Percentiles rank a stretch among this genome's conserved stretches.
Evolutionary conservation across 2,329 filamentous ascomycete species (phyloP).

Genomic region (Malbranchea zuffiana): DNA sequence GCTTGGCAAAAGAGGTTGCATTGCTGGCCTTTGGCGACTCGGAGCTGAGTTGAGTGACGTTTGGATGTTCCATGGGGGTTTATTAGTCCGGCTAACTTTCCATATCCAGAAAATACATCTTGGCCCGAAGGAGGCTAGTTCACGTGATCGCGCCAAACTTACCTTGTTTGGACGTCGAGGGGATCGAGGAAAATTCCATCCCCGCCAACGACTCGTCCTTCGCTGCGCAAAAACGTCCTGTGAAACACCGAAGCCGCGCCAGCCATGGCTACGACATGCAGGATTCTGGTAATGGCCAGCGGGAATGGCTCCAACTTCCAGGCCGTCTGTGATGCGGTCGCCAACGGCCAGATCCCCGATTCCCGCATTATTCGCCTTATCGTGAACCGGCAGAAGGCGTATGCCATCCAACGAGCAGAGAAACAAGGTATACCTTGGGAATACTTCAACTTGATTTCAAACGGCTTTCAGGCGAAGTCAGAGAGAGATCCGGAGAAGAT

Average conservation of each 20-base stretch:
- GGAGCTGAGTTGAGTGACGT: no score
- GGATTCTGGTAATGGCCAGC: slow-evolving; percentile 3
- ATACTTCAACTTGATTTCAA: slow-evolving; percentile 64
- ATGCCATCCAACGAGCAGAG: slow-evolving; percentile 51
- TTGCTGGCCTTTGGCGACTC: no score
- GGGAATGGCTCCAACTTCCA: slow-evolving; percentile 70
- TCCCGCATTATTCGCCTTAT: slow-evolving; percentile 53
- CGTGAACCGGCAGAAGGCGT: slow-evolving; percentile 53
- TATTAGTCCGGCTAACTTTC: no score
- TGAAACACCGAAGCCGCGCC: neutral
- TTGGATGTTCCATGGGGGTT: no score
- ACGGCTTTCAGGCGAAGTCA: slow-evolving; percentile 38
- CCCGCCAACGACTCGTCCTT: no score
- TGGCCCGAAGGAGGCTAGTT: no score
- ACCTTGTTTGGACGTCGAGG: no score
- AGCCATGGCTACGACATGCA: neutral
- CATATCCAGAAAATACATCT: no score
- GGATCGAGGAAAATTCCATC: no score
- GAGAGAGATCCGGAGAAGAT: slow-evolving; percentile 52
- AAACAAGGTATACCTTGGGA: slow-evolving; percentile 56
- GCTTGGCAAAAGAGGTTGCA: no score
- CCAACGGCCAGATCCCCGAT: slow-evolving; percentile 38
- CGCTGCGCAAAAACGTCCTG: no score
- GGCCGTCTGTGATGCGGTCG: slow-evolving; percentile 56
- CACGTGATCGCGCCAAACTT: no score